These are phyloP conservation scores for Oryza meridionalis DNA, from an alignment of 176 grass and related monocot genomes.

Conservation along the genomic window DNA sequence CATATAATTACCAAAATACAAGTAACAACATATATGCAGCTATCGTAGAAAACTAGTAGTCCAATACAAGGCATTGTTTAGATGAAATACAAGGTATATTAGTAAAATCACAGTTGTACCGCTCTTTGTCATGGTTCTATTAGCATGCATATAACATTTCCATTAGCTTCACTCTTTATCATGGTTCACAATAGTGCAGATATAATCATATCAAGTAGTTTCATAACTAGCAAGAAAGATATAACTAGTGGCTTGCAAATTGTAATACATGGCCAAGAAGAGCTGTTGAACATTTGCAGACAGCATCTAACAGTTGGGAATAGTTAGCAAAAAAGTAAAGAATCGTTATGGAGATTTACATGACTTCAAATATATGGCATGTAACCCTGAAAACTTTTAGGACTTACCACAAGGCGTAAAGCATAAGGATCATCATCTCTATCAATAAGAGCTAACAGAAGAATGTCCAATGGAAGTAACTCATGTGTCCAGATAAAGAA, in stretches of 20 bases:
- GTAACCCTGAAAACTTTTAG: conserved; percentile 20
- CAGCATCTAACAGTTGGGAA: conserved; percentile 15
- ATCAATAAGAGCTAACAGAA: conserved; percentile 94
- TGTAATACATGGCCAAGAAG: neutral
- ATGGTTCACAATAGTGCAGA: neutral
- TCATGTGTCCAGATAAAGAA: conserved; percentile 98
- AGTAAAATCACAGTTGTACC: neutral
- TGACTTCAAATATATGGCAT: conserved; percentile 29
- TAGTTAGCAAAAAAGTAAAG: conserved; percentile 21
- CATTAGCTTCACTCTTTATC: neutral
- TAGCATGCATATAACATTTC: neutral
- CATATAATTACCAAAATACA: neutral
- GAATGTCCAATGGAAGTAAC: conserved; percentile 92
- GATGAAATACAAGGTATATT: conserved; percentile 3
- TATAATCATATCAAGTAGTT: conserved; percentile 10
- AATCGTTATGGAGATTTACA: neutral
- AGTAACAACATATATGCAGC: neutral
- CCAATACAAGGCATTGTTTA: neutral
- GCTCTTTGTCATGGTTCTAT: neutral
- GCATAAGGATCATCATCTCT: conserved; percentile 95
- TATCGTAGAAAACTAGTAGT: neutral
- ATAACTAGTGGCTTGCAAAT: conserved; percentile 17
- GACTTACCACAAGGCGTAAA: conserved; percentile 85
- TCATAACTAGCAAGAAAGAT: conserved; percentile 23
- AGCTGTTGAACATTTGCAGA: conserved; percentile 29